Evolutionary conservation across 495 filamentous ascomycete genomes (phyloP), one percentile per base, ranked within the genome.

Genomic region (Thermothielavioides terrestris): DNA sequence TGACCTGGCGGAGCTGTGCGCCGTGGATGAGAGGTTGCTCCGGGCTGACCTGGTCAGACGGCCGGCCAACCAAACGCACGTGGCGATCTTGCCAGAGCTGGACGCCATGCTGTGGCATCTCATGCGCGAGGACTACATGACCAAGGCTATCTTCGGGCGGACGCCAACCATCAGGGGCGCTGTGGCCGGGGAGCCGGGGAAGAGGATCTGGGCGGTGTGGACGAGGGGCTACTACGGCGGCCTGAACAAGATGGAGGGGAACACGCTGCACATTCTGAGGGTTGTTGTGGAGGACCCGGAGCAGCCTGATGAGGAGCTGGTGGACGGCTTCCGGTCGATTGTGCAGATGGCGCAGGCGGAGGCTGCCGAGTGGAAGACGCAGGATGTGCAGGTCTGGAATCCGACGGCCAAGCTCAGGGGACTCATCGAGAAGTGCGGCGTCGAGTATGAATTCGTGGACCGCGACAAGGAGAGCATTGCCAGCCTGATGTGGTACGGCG

Each of bases 91-190:
- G 31, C 92, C 92, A 2, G 80, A 89, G 51, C 69, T 78, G 42
- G 77, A 85, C 23, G 78, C 83, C 9, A 76, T 91, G 57, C 68
- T 79, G 48, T 98, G 92, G 91, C 89, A 95, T 62, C 78, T 89
- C 64, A 77, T 80, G 23, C 78, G 92, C 30, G 90, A 96, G 70
- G 86, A 94, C 32, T 95, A 88, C 61, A 84, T 89, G 49, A 75
- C 73, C 2, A 66, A 76, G 37, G 74, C 76, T 41, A 66, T 73
- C 21, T 73, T 73, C 41, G 67, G 68, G 0, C 69, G 66, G 27
- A 67, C 65, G 1, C 87, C 89, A 0, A 41, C 61, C 0, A 64
- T 84, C 50, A 84, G 85, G 62, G 89, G 89, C 1, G 85, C 85
- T 9, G 79, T 86, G 6, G 52, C 63, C 23, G 69, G 71, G 12